Evolutionary conservation across 257 asterid genomes (phyloP).

Genomic region (Solanum rostratum): DNA sequence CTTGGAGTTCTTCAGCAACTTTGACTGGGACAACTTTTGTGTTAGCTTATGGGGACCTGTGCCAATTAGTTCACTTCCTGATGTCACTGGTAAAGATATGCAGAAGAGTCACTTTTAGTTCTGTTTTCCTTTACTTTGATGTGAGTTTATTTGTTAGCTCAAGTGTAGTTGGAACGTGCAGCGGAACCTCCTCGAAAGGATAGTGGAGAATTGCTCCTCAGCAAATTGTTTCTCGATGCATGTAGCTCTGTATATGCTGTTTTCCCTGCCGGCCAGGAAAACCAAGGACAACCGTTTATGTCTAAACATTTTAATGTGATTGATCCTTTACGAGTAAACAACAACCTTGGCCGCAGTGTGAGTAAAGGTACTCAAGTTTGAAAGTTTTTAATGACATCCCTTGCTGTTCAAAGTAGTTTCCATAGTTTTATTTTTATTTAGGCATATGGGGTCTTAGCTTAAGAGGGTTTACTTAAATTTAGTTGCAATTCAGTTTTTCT

Average conservation of each 20-base stretch:
- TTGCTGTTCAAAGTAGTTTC: neutral
- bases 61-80: slow-evolving; percentile 70
- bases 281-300: slow-evolving; percentile 71
- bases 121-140: neutral
- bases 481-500: neutral
- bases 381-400: neutral
- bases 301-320: slow-evolving; percentile 91
- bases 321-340: slow-evolving; percentile 94
- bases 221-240: slow-evolving; percentile 86
- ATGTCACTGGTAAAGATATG: slow-evolving; percentile 56
- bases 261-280: slow-evolving; percentile 78
- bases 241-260: slow-evolving; percentile 91
- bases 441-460: neutral
- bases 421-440: neutral
- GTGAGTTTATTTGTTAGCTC: neutral
- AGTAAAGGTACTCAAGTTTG: slow-evolving; percentile 66
- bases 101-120: neutral
- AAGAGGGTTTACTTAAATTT: neutral
- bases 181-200: slow-evolving; percentile 92
- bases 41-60: slow-evolving; percentile 98
- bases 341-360: slow-evolving; percentile 99
- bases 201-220: slow-evolving; percentile 72
- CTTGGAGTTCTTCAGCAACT: slow-evolving; percentile 88
- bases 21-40: slow-evolving; percentile 91
- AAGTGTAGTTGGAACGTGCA: slow-evolving; percentile 16